A percentile compares a stretch with the other conserved stretches of the same genome.
These are phyloP conservation scores for Penicillium robsamsonii DNA, from an alignment of 495 filamentous ascomycete species.

Conservation along the genomic window DNA sequence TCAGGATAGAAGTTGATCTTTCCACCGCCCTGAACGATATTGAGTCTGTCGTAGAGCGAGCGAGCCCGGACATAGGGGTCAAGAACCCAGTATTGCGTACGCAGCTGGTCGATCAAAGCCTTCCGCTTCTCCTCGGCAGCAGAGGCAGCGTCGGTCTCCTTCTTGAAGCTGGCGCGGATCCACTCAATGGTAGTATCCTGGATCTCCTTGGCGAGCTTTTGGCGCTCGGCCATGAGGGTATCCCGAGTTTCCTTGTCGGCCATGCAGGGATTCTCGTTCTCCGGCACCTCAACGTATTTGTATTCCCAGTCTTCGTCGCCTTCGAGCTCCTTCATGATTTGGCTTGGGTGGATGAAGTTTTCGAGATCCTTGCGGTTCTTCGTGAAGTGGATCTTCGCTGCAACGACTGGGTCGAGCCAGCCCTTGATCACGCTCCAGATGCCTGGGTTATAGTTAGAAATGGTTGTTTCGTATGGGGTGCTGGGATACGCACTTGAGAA, in stretches of 20 bases:
- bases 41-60: conserved; percentile 70
- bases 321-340: conserved; percentile 75
- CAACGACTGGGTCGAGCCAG: conserved; percentile 97
- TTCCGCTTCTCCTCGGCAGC: conserved; percentile 60
- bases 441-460: conserved; percentile 39
- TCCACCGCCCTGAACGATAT: conserved; percentile 64
- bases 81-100: conserved; percentile 77
- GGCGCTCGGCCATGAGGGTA: conserved; percentile 57
- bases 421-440: conserved; percentile 89
- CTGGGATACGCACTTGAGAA: conserved; percentile 70
- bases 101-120: conserved; percentile 58
- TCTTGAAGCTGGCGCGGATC: conserved; percentile 55
- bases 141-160: conserved; percentile 31
- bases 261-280: conserved; percentile 69
- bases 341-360: conserved; percentile 65
- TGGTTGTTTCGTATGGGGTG: neutral
- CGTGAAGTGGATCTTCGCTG: conserved; percentile 91
- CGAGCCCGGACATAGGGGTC: conserved; percentile 75
- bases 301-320: conserved; percentile 83
- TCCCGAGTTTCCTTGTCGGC: conserved; percentile 64
- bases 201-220: conserved; percentile 61
- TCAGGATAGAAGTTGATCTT: conserved; percentile 65
- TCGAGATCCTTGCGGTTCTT: conserved; percentile 77
- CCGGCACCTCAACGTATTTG: conserved; percentile 67
- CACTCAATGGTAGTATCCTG: conserved; percentile 71